Percentiles rank a stretch among this genome's conserved stretches.
Evolutionary conservation across 495 filamentous ascomycete genomes (phyloP).

Genomic region (Durotheca rogersii): DNA sequence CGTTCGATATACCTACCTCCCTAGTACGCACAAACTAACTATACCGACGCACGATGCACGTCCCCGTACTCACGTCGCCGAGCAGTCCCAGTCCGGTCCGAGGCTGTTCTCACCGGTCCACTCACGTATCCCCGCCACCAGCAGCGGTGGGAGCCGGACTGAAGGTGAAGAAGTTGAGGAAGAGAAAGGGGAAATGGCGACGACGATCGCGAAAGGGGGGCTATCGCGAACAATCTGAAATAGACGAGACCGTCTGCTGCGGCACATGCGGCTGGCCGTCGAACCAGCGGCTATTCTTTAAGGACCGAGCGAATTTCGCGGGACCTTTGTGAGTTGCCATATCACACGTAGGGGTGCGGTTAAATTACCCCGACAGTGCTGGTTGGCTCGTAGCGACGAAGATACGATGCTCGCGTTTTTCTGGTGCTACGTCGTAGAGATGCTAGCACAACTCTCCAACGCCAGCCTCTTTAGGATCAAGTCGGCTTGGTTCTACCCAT

Average conservation of each 20-base stretch:
- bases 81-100: constrained; percentile 10
- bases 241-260: too few species aligned
- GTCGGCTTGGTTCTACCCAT: too few species aligned
- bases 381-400: too few species aligned
- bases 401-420: too few species aligned
- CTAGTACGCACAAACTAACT: too few species aligned
- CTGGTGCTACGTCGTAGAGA: too few species aligned
- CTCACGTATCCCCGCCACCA: not conserved
- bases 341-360: not conserved
- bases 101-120: constrained; percentile 5
- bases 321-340: not conserved
- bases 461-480: too few species aligned
- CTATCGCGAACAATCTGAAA: too few species aligned
- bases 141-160: not conserved
- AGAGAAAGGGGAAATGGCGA: not conserved
- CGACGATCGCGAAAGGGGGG: too few species aligned
- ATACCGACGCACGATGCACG: constrained; percentile 27
- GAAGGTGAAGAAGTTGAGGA: not conserved
- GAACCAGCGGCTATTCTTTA: constrained; percentile 14
- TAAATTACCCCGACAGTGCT: constrained; percentile 1
- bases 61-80: constrained; percentile 17
- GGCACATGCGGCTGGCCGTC: constrained; percentile 4
- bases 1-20: constrained; percentile 5
- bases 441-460: too few species aligned
- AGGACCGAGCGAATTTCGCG: constrained; percentile 10